Evolutionary conservation across 768 basidiomycete species (phyloP).

Genomic region (Lactifluus pinguis): DNA sequence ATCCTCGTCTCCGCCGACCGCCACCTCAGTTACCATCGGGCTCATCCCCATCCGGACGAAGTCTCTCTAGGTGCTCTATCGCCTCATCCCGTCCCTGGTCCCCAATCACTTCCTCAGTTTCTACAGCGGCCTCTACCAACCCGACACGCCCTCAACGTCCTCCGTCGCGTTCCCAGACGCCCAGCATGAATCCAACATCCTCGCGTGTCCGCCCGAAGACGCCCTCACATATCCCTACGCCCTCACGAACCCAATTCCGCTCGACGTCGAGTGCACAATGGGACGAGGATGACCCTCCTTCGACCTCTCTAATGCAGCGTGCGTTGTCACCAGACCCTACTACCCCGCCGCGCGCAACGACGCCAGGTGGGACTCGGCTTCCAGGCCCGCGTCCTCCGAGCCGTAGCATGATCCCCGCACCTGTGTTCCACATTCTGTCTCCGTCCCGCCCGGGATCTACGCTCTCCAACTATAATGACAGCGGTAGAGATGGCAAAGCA

Average conservation of each 20-base stretch:
- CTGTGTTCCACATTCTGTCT: conserved; percentile 58
- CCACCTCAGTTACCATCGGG: not conserved
- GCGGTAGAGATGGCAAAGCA: not conserved
- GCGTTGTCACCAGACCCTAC: conserved; percentile 54
- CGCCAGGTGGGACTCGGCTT: conserved; percentile 33
- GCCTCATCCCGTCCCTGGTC: conserved; percentile 21
- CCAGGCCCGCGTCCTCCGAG: conserved; percentile 71
- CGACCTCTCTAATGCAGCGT: conserved; percentile 42
- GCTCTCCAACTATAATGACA: conserved; percentile 47
- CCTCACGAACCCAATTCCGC: conserved; percentile 37
- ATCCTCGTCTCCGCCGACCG: conserved; percentile 43
- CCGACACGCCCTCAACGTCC: conserved; percentile 34
- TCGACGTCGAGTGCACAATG: conserved; percentile 41
- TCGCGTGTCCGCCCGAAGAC: conserved; percentile 71
- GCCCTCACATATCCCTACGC: conserved; percentile 70
- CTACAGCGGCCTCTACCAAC: conserved; percentile 26
- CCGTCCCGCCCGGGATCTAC: conserved; percentile 64
- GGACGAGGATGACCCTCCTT: conserved; percentile 35
- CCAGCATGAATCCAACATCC: conserved; percentile 30
- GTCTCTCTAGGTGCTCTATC: conserved; percentile 19
- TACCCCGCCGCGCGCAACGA: conserved; percentile 26
- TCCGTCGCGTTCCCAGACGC: conserved; percentile 54
- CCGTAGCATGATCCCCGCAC: conserved; percentile 76
- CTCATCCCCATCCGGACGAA: conserved; percentile 13
- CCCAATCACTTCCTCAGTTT: conserved; percentile 17